Percentiles rank a stretch among this genome's conserved stretches.
phyloP scores from a whole-genome alignment of 2,329 filamentous ascomycete species.

The Paraphaeosphaeria minitans region DNA sequence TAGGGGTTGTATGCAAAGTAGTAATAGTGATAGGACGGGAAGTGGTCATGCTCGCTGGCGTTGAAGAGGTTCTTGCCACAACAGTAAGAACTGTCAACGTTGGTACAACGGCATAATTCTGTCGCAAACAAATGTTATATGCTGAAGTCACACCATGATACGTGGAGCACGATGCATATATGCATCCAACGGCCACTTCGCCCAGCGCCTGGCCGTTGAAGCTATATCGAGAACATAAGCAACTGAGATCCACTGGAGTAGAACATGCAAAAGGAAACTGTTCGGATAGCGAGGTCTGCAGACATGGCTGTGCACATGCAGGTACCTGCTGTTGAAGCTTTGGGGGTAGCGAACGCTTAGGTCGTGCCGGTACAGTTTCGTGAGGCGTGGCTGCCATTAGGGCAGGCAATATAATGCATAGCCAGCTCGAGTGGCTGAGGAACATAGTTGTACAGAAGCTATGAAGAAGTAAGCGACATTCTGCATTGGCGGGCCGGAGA shows the following conservation, averaged over 20 bases:
- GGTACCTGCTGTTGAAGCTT: constrained; percentile 39
- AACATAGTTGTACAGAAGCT: constrained; percentile 48
- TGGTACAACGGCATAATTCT: constrained; percentile 41
- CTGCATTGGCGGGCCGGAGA: constrained; percentile 15
- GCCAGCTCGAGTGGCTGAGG: constrained; percentile 44
- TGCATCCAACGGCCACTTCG: constrained; percentile 46
- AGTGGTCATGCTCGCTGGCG: constrained; percentile 17
- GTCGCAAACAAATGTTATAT: constrained; percentile 45
- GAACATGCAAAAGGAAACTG: constrained; percentile 44
- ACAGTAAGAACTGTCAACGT: constrained; percentile 44
- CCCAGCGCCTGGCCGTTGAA: constrained; percentile 43
- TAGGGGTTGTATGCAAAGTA: constrained; percentile 16
- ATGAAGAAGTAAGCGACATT: constrained; percentile 37
- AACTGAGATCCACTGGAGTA: constrained; percentile 35
- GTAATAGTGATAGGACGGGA: constrained; percentile 14
- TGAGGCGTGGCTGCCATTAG: constrained; percentile 42
- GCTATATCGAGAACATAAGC: constrained; percentile 48
- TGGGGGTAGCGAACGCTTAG: constrained; percentile 30
- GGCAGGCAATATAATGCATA: constrained; percentile 44
- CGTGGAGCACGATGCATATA: constrained; percentile 41
- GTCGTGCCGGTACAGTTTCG: constrained; percentile 29
- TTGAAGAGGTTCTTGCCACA: constrained; percentile 28
- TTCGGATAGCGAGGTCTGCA: constrained; percentile 38
- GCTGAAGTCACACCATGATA: constrained; percentile 33
- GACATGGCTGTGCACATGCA: constrained; percentile 45